These are phyloP conservation scores for Fraxinus pennsylvanica DNA, from an alignment of 257 asterid genomes.

Conservation along the genomic window DNA sequence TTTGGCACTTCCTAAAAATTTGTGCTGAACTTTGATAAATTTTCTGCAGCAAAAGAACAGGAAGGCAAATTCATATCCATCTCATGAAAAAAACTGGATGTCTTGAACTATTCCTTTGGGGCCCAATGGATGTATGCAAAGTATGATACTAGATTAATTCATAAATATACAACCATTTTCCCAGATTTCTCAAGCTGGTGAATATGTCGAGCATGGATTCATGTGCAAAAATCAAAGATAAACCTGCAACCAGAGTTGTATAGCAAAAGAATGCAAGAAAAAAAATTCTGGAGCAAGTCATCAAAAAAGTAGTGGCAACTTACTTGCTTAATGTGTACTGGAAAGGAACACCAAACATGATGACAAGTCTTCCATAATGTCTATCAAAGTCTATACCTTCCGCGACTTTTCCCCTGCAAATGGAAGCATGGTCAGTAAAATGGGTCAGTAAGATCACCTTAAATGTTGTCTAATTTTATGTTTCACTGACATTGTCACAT, in stretches of 20 bases:
- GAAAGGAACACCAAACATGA: slow-evolving; percentile 96
- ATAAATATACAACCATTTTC: slow-evolving; percentile 1
- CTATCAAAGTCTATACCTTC: slow-evolving; percentile 99
- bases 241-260: background rate
- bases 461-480: background rate
- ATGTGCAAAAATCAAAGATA: background rate
- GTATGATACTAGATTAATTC: background rate
- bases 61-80: background rate
- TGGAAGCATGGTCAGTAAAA: background rate
- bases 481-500: background rate
- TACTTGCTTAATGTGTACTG: slow-evolving; percentile 95
- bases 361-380: slow-evolving; percentile 97
- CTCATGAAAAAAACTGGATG: no score
- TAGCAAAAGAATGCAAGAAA: background rate
- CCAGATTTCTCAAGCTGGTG: background rate
- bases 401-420: slow-evolving; percentile 95
- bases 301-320: slow-evolving; percentile 21
- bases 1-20: background rate
- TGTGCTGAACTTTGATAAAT: background rate
- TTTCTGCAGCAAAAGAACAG: background rate
- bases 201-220: background rate
- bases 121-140: background rate
- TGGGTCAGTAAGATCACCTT: background rate
- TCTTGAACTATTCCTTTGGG: background rate
- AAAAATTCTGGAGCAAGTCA: background rate